Percentiles rank a stretch among this genome's conserved stretches.
These are phyloP conservation scores for Cyanidium caldarium DNA, from an alignment of 23 red algal species.

Conservation along the genomic window DNA sequence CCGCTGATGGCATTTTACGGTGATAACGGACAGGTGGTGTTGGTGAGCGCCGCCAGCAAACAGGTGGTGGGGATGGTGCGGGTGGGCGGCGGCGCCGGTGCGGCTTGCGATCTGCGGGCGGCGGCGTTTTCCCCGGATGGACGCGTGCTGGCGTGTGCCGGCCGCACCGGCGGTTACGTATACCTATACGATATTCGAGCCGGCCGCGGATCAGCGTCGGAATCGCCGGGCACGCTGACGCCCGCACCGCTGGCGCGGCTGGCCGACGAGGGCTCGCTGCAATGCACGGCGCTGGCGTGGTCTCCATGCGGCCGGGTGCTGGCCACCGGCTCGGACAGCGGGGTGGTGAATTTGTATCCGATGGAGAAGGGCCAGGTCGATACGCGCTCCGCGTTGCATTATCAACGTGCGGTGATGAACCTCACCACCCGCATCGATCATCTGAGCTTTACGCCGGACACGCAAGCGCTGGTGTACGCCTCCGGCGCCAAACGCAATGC, in stretches of 20 bases:
- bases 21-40: conserved; percentile 24
- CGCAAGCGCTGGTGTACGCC: conserved; percentile 23
- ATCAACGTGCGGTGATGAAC: conserved; percentile 22
- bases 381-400: neutral
- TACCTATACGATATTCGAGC: conserved; percentile 46
- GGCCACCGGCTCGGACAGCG: conserved; percentile 42
- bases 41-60: conserved; percentile 26
- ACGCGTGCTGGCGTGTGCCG: conserved; percentile 14
- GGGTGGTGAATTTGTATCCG: conserved; percentile 49
- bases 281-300: conserved; percentile 18
- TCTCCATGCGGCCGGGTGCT: conserved; percentile 13
- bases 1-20: conserved; percentile 31
- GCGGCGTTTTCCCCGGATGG: conserved; percentile 13
- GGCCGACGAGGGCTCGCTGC: conserved; percentile 37
- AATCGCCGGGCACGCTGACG: conserved; percentile 15
- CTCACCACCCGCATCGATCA: conserved; percentile 32
- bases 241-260: neutral
- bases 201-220: conserved; percentile 14
- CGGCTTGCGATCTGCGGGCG: conserved; percentile 16
- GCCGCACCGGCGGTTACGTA: conserved; percentile 22
- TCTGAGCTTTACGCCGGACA: conserved; percentile 32
- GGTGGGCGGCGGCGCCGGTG: conserved; percentile 10
- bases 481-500: conserved; percentile 44
- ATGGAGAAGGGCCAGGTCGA: neutral
- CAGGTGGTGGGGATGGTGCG: conserved; percentile 36